phyloP scores from a whole-genome alignment of 2,329 filamentous ascomycete species.

The Alternaria consortialis region DNA sequence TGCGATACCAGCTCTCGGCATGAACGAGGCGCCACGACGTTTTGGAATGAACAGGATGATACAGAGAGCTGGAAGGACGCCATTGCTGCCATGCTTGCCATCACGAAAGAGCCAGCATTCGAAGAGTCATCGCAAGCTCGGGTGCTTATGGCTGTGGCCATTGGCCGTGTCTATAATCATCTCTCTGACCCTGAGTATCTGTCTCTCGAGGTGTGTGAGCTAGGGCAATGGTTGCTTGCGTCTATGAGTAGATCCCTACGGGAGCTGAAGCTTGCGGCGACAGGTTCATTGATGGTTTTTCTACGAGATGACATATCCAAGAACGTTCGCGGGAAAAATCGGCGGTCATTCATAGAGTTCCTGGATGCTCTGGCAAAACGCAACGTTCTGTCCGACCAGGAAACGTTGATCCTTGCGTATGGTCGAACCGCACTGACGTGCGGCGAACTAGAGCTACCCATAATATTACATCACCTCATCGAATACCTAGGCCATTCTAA shows the following conservation, averaged over 20 bases:
- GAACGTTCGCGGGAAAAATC: slow-evolving; percentile 68
- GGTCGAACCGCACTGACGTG: slow-evolving; percentile 81
- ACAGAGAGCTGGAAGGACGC: slow-evolving; percentile 46
- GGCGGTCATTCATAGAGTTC: slow-evolving; percentile 73
- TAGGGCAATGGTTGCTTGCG: slow-evolving; percentile 83
- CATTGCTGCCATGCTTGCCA: slow-evolving; percentile 40
- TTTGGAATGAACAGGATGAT: slow-evolving; percentile 35
- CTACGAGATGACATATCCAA: slow-evolving; percentile 61
- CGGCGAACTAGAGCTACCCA: slow-evolving; percentile 82
- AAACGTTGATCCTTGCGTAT: slow-evolving; percentile 86
- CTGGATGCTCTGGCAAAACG: slow-evolving; percentile 77
- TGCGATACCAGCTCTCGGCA: slow-evolving; percentile 31
- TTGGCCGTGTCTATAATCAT: slow-evolving; percentile 76
- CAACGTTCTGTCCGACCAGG: slow-evolving; percentile 72
- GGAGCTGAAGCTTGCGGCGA: slow-evolving; percentile 84
- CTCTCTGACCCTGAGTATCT: slow-evolving; percentile 67
- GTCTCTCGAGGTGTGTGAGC: slow-evolving; percentile 70
- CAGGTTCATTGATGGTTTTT: slow-evolving; percentile 73
- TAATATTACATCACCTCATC: slow-evolving; percentile 82
- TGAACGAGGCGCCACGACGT: slow-evolving; percentile 14
- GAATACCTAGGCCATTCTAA: slow-evolving; percentile 89
- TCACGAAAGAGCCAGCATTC: slow-evolving; percentile 42
- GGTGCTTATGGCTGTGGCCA: slow-evolving; percentile 47
- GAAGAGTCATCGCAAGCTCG: slow-evolving; percentile 41
- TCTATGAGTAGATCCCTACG: slow-evolving; percentile 84